Percentiles rank a stretch among this genome's conserved stretches.
phyloP scores from a whole-genome alignment of 768 basidiomycete species.

The Xerocomellus chrysenteron region DNA sequence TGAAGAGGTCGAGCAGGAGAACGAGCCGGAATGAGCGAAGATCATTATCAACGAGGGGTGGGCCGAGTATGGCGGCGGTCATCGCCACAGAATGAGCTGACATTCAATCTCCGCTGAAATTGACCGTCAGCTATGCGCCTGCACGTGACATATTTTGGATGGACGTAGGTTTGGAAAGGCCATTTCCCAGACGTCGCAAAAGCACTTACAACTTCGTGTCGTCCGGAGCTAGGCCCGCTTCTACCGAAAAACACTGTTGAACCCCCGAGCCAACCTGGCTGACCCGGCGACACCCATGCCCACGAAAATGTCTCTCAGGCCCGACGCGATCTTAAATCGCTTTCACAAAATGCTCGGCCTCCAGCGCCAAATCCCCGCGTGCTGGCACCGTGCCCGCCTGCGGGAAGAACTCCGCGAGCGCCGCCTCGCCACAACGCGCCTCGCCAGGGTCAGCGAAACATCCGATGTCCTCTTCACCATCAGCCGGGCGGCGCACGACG shows the following conservation, averaged over 20 bases:
- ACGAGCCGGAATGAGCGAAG: too few species aligned
- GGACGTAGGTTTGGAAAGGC: too few species aligned
- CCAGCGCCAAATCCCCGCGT: slow-evolving; percentile 4
- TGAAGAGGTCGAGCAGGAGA: too few species aligned
- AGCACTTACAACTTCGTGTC: background rate
- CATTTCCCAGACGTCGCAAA: too few species aligned
- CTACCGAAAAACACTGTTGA: background rate
- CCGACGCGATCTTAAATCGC: slow-evolving; percentile 3
- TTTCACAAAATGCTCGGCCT: slow-evolving; percentile 10
- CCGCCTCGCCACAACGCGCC: slow-evolving; percentile 3
- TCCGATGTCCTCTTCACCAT: slow-evolving; percentile 11
- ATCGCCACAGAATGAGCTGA: too few species aligned
- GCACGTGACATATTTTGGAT: too few species aligned
- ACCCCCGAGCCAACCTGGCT: background rate
- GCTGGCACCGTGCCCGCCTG: slow-evolving; percentile 5
- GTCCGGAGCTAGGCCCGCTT: background rate
- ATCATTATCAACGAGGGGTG: too few species aligned
- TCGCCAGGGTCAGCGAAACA: slow-evolving; percentile 8
- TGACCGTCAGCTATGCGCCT: too few species aligned
- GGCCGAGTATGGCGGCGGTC: too few species aligned
- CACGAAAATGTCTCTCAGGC: slow-evolving; percentile 6
- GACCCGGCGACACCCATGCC: background rate
- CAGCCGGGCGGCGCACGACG: slow-evolving; percentile 2
- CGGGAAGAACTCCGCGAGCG: slow-evolving; percentile 4
- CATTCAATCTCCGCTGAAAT: too few species aligned